These are phyloP conservation scores for Globisporangium paddicum DNA, from an alignment of 352 stramenopile species.

Conservation along the genomic window DNA sequence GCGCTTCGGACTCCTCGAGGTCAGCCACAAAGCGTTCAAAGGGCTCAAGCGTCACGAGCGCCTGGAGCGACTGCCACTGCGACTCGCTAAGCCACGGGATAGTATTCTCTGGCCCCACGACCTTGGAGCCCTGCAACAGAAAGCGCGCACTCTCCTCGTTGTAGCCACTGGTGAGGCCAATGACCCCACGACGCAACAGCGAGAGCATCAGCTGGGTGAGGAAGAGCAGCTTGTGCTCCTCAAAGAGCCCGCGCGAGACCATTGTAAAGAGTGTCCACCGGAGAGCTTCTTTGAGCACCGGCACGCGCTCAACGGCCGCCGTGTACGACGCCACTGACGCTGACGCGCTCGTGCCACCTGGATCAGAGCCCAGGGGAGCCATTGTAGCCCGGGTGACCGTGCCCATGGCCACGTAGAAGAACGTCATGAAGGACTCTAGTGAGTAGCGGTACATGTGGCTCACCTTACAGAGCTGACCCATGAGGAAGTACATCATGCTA, in stretches of 20 bases:
- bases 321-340: conserved; percentile 22
- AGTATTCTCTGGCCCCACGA: conserved; percentile 58
- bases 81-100: conserved; percentile 83
- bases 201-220: conserved; percentile 85
- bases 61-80: conserved; percentile 81
- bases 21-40: conserved; percentile 87
- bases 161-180: conserved; percentile 69
- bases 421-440: conserved; percentile 88
- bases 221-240: conserved; percentile 91
- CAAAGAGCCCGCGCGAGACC: conserved; percentile 88
- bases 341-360: conserved; percentile 3
- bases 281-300: conserved; percentile 64
- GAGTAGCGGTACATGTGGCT: conserved; percentile 95
- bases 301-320: conserved; percentile 49
- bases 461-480: conserved; percentile 85
- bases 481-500: conserved; percentile 91
- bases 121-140: conserved; percentile 70
- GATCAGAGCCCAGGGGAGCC: neutral
- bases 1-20: conserved; percentile 85
- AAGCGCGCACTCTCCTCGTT: conserved; percentile 71
- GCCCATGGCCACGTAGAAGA: conserved; percentile 82
- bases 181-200: conserved; percentile 60
- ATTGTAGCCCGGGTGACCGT: conserved; percentile 29
- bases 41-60: conserved; percentile 67
- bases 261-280: conserved; percentile 88